Evolutionary conservation across 192 early-diverging fungal genomes (phyloP), one percentile per base, ranked within the genome.

Genomic region (Gryganskiella cystojenkinii): DNA sequence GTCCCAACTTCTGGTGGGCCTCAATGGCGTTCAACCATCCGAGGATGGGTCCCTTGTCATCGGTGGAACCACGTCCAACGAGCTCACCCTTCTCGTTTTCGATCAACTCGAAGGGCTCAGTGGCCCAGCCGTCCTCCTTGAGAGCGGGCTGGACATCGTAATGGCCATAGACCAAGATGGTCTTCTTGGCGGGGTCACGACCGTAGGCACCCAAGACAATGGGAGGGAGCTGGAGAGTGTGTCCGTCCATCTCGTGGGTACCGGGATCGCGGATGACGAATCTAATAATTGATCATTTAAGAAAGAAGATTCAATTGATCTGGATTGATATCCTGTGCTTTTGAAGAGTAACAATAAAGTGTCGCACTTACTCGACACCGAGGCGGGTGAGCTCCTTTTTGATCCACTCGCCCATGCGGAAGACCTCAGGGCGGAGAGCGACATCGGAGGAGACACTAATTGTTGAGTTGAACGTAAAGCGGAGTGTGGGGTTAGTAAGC

Each of bases 11-110:
- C 83, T 97, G 91, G 88, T 98, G 94, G 43, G 95, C 92, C 82
- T 97, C 96, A 42, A 95, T 94, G 30, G 94, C 94, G 83, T 96
- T 96, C 59, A 99, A 85, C 98, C 98, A 99, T 3, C 92, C 93
- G 56, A 99, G 89, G n/a, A 99, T 90, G 49, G 98, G 98, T 56
- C 93, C 97, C 85, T 99, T 99, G 89, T 99, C 98, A 82, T 99
- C 98, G 9, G 94, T 94, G 44, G 93, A 86, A 27, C 98, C 98
- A 80, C 98, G 93, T 40, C 96, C 98, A 46, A 93, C 85, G 64
- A 99, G 83, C 31, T 91, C 87, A 35, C 93, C 92, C 67, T 95
- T 85, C 45, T 89, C 90, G 66, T 92, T 92, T 84, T 98, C 96
- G 9, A 91, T 83, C 67, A 99, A 81, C 42, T 87, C 90, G 72